Conservation (phyloP, 768 basidiomycete genomes). For the Mycena galopus region DNA sequence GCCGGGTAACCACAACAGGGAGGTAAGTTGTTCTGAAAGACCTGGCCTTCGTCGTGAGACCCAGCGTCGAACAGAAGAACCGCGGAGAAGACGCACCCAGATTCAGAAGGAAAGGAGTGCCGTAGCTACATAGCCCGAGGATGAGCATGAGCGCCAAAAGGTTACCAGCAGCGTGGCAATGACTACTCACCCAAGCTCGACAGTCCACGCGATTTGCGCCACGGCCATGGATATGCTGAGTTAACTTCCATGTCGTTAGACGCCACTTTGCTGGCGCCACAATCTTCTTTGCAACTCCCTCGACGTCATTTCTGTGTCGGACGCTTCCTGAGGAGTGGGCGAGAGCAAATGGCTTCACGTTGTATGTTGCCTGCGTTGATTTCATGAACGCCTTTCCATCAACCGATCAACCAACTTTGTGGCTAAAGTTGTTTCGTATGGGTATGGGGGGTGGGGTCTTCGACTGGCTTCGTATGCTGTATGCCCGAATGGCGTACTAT, state of each 20-base stretch:
- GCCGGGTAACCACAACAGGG: slow-evolving; percentile 95
- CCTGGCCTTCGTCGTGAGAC: slow-evolving; percentile 55
- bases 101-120: slow-evolving; percentile 89
- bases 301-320: slow-evolving; percentile 21
- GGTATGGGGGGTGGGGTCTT: too few relatives aligned
- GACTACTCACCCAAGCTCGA: slow-evolving; percentile 85
- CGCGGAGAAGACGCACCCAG: slow-evolving; percentile 52
- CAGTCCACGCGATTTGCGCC: slow-evolving; percentile 95
- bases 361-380: too few relatives aligned
- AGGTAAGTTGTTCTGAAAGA: slow-evolving; percentile 90
- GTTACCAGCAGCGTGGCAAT: not conserved
- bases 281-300: slow-evolving; percentile 25
- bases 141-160: slow-evolving; percentile 32
- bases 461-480: too few relatives aligned
- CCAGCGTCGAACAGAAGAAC: not conserved
- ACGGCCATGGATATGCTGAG: slow-evolving; percentile 94
- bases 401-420: too few relatives aligned
- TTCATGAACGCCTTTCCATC: too few relatives aligned
- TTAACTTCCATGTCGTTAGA: slow-evolving; percentile 76
- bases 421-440: too few relatives aligned
- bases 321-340: too few relatives aligned
- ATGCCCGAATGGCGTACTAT: too few relatives aligned
- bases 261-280: slow-evolving; percentile 44
- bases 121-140: slow-evolving; percentile 71
- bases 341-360: too few relatives aligned